Conservation (phyloP, 1,284 basidiomycete species). For the Pseudomicrostroma phylloplanum region DNA sequence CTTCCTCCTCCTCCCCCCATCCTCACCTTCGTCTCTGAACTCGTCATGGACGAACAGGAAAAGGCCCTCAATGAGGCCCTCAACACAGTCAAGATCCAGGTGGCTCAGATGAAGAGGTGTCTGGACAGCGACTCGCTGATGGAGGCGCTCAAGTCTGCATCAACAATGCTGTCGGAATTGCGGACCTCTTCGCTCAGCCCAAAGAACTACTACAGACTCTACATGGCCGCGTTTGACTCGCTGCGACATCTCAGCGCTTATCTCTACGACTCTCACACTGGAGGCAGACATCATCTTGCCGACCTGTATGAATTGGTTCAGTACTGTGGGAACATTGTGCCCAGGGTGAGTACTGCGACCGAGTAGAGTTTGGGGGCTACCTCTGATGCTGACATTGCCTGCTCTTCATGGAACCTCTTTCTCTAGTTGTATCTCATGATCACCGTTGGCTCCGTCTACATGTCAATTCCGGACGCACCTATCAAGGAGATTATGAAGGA, state of each 20-base stretch:
- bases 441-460: constrained; percentile 50
- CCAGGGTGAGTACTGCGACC: constrained; percentile 17
- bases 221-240: constrained; percentile 49
- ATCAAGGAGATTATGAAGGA: constrained; percentile 51
- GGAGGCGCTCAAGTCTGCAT: constrained; percentile 49
- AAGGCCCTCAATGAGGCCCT: constrained; percentile 46
- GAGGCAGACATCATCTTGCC: constrained; percentile 47
- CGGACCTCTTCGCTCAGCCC: constrained; percentile 43
- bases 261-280: constrained; percentile 46
- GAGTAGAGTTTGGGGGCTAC: not conserved
- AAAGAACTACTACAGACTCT: constrained; percentile 49
- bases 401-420: not conserved
- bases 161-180: constrained; percentile 48
- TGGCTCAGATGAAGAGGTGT: constrained; percentile 48
- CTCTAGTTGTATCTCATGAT: constrained; percentile 50
- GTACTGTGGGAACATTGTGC: constrained; percentile 50
- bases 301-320: constrained; percentile 50
- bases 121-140: constrained; percentile 48
- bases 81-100: constrained; percentile 48
- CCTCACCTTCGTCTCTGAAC: not conserved
- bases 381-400: not conserved
- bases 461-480: constrained; percentile 50
- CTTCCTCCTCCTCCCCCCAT: no score
- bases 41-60: constrained; percentile 46
- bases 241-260: constrained; percentile 48